These are phyloP conservation scores for Lophium mytilinum DNA, from an alignment of 495 filamentous ascomycete species.

Conservation along the genomic window DNA sequence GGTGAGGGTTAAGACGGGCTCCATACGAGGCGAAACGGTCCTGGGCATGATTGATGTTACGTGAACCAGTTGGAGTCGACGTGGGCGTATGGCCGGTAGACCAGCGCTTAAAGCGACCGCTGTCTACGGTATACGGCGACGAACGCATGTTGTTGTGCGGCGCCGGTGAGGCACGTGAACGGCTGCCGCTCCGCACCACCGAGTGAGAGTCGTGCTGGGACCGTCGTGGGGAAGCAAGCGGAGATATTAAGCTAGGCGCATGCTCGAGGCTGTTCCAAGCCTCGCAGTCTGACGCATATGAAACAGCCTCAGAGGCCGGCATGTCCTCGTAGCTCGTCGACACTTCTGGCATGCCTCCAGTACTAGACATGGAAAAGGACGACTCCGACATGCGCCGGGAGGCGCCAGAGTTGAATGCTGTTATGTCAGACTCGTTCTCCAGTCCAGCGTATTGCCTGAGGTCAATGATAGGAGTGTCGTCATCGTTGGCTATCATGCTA, in stretches of 20 bases:
- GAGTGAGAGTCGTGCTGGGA: slow-evolving; percentile 17
- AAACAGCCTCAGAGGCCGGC: slow-evolving; percentile 20
- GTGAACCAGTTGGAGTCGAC: slow-evolving; percentile 45
- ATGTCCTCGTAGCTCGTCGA: slow-evolving; percentile 29
- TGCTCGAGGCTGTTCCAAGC: slow-evolving; percentile 25
- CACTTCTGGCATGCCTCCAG: slow-evolving; percentile 22
- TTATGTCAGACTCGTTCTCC: slow-evolving; percentile 14
- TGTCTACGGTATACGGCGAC: slow-evolving; percentile 55
- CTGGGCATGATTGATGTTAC: slow-evolving; percentile 33
- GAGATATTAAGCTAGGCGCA: slow-evolving; percentile 25
- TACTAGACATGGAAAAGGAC: slow-evolving; percentile 31
- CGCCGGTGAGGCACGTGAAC: slow-evolving; percentile 57
- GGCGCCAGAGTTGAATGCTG: slow-evolving; percentile 10
- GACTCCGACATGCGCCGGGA: slow-evolving; percentile 28
- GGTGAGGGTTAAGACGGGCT: slow-evolving; percentile 30
- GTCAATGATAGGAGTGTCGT: slow-evolving; percentile 30
- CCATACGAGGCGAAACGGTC: slow-evolving; percentile 24
- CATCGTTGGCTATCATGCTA: slow-evolving; percentile 22
- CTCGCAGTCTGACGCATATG: slow-evolving; percentile 28
- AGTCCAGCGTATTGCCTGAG: slow-evolving; percentile 26
- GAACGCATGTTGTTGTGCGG: slow-evolving; percentile 55
- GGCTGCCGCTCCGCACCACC: slow-evolving; percentile 29
- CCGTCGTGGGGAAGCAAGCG: slow-evolving; percentile 24
- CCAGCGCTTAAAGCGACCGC: slow-evolving; percentile 58
- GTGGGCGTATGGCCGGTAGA: slow-evolving; percentile 56